Evolutionary conservation across 495 filamentous ascomycete genomes (phyloP), one percentile per base, ranked within the genome.

Genomic region (Sordaria brevicollis): DNA sequence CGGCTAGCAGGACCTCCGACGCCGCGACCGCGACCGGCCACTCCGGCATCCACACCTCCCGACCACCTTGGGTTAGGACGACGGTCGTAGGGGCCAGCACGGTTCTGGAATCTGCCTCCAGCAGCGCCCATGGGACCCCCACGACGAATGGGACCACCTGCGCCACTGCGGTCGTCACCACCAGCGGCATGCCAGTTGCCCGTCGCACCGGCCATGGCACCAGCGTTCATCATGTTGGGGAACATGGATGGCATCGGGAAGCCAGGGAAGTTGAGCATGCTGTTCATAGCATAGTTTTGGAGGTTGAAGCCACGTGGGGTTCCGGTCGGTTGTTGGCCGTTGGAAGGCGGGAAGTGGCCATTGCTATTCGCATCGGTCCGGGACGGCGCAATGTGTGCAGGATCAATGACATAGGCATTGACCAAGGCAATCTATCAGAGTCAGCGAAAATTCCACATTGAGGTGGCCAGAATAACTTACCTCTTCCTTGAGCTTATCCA

Each of bases 281-380:
- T 80, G 67, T 81, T 83, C 77, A 87, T 80, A 36, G 80, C 72
- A 37, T 86, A 86, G 71, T 88, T 88, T n/a, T 90, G 83, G 7
- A 97, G 86, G 71, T 91, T 93, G 83, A 98, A 98, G 4, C 93
- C 93, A 43, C 95, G 91, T 33, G 95, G 94, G 4, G 95, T 95
- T 19, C 94, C 94, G n/a, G 90, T 85, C 31, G 89, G 87, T 43
- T 85, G 83, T 70, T 93, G 89, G 65, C 89, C 89, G 74, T 89
- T 87, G n/a, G 81, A 77, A 35, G 91, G 85, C 0, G 93, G 93
- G 83, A 96, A 97, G 79, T 99, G 95, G 2, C 94, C 94, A 73
- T 98, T 98, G 80, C 91, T 94, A 76, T 96, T 97, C n/a, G 95
- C 90, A 79, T 99, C 96, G 21, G 93, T 94, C 25, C 93, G 88